These are phyloP conservation scores for Calonectria pseudoreteaudii DNA, from an alignment of 2,329 filamentous ascomycete genomes.

Conservation along the genomic window DNA sequence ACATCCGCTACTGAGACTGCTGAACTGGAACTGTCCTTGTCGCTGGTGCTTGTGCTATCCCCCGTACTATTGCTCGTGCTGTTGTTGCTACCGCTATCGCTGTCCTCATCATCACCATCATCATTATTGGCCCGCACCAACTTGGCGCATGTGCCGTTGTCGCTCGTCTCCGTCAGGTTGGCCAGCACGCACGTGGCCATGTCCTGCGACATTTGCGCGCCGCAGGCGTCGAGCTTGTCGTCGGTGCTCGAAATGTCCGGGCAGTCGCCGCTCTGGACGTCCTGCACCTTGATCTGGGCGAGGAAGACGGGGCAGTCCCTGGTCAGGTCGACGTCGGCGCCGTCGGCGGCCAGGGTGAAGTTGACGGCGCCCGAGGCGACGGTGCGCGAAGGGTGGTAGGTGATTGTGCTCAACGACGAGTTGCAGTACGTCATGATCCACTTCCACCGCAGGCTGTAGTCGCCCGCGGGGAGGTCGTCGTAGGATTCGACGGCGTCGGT, in stretches of 20 bases:
- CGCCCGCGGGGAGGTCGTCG: neutral
- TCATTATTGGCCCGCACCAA: neutral
- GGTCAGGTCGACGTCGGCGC: neutral
- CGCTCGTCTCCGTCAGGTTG: neutral
- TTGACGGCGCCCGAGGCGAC: neutral
- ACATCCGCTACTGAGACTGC: neutral
- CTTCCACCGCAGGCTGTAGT: slow-evolving; percentile 1
- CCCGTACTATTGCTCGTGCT: neutral
- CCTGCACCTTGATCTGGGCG: neutral
- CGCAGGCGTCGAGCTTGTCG: neutral
- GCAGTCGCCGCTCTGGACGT: neutral
- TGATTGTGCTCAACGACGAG: neutral
- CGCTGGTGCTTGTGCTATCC: neutral
- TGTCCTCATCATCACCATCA: neutral
- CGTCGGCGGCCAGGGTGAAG: neutral
- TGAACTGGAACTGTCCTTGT: neutral
- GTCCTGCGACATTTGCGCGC: neutral
- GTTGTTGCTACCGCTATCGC: neutral
- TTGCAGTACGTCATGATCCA: slow-evolving; percentile 1
- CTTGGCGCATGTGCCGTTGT: neutral
- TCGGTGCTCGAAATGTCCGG: neutral
- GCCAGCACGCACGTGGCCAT: neutral
- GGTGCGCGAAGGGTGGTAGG: neutral
- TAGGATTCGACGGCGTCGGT: neutral
- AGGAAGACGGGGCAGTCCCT: neutral